These are phyloP conservation scores for Panicum hallii DNA, from an alignment of 202 grass and related monocot genomes.

Conservation along the genomic window DNA sequence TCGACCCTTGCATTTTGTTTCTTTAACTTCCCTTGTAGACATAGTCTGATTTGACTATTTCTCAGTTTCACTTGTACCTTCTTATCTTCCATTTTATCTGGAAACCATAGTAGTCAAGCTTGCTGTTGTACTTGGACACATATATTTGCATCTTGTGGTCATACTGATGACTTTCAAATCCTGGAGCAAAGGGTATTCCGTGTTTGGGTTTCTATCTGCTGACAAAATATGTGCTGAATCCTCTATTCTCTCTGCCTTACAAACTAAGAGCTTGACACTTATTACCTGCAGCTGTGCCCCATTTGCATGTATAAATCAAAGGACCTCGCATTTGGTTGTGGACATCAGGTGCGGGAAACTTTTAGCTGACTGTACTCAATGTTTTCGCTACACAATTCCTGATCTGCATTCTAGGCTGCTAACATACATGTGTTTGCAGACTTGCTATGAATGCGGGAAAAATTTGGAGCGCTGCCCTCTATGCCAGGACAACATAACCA, in stretches of 20 bases:
- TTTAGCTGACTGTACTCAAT: conserved; percentile 3
- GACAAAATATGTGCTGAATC: conserved; percentile 17
- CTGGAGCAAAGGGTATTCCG: neutral
- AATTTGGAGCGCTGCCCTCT: conserved; percentile 73
- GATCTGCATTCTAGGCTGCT: conserved; percentile 26
- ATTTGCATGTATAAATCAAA: conserved; percentile 87
- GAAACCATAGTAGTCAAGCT: conserved; percentile 2
- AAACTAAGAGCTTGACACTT: conserved; percentile 27
- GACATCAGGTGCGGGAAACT: conserved; percentile 76
- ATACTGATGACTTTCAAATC: neutral
- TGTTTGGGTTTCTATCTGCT: conserved; percentile 9
- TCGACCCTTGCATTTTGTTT: neutral
- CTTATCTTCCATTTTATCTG: conserved; percentile 22
- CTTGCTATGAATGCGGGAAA: conserved; percentile 76
- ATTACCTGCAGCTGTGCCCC: conserved; percentile 65
- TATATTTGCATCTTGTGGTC: conserved; percentile 12
- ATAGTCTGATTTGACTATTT: neutral
- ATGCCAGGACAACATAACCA: conserved; percentile 75
- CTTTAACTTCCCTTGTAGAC: neutral
- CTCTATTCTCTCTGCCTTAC: neutral
- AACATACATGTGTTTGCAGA: conserved; percentile 57
- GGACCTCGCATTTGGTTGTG: conserved; percentile 91
- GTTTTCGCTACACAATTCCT: conserved; percentile 8
- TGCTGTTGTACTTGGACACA: neutral
- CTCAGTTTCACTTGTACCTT: conserved; percentile 21